These are phyloP conservation scores for Fusarium foetens DNA, from an alignment of 2,329 filamentous ascomycete species.

Conservation along the genomic window DNA sequence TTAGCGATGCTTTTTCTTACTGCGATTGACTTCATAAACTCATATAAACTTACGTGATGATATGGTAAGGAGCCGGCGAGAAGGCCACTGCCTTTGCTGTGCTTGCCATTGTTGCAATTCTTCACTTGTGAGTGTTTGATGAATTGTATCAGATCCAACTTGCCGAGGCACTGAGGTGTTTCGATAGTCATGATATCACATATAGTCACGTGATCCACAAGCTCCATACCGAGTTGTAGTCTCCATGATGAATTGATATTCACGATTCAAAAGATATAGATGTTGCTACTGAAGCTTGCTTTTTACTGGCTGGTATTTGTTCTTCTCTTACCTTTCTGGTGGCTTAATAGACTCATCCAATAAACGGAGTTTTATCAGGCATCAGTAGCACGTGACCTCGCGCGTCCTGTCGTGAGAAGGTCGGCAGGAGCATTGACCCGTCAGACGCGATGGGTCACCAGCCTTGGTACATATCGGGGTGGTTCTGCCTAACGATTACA, in stretches of 20 bases:
- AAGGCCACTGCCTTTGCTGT: constrained; percentile 65
- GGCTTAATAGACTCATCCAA: background rate
- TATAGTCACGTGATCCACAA: constrained; percentile 46
- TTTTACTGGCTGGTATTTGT: background rate
- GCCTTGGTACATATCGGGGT: background rate
- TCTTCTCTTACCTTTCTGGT: background rate
- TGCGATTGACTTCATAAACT: background rate
- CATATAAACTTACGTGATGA: constrained; percentile 70
- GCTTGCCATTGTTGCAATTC: constrained; percentile 53
- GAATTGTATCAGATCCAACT: constrained; percentile 13
- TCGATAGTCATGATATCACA: constrained; percentile 41
- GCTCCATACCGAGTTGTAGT: background rate
- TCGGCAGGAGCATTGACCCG: background rate
- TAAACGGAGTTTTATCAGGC: background rate
- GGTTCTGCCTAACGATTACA: constrained; percentile 43
- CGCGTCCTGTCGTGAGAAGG: background rate
- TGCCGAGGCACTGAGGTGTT: constrained; percentile 17
- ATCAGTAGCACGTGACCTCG: background rate
- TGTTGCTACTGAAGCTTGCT: background rate
- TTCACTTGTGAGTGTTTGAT: constrained; percentile 8
- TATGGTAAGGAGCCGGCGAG: constrained; percentile 78
- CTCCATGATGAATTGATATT: background rate
- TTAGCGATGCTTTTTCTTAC: constrained; percentile 28
- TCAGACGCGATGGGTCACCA: constrained; percentile 1
- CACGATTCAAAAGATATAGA: background rate